Percentiles rank a stretch among this genome's conserved stretches.
Conservation (phyloP, 2,329 filamentous ascomycete species). For the Penicillium sp. region DNA sequence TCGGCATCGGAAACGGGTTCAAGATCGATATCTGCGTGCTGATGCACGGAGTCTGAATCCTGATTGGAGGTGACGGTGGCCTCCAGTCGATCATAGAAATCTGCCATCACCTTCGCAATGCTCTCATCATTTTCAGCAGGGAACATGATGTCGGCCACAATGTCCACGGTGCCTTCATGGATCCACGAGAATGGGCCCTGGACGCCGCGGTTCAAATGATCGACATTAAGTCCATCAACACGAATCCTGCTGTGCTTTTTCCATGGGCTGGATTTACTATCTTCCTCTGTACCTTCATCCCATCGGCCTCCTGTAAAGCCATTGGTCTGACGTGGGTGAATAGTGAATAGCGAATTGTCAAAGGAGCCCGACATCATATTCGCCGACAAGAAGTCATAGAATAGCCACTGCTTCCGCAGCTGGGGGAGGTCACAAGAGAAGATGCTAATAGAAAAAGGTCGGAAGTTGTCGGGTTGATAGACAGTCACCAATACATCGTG, state of each 20-base stretch:
- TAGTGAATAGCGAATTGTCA: slow-evolving; percentile 94
- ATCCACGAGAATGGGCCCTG: slow-evolving; percentile 98
- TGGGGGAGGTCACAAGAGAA: slow-evolving; percentile 93
- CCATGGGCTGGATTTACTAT: slow-evolving; percentile 72
- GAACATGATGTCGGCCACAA: slow-evolving; percentile 93
- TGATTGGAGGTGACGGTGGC: slow-evolving; percentile 82
- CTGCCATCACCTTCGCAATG: slow-evolving; percentile 90
- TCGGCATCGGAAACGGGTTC: slow-evolving; percentile 44
- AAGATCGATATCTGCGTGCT: slow-evolving; percentile 21
- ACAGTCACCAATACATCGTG: slow-evolving; percentile 90
- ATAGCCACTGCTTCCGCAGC: slow-evolving; percentile 91
- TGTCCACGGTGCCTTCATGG: slow-evolving; percentile 93
- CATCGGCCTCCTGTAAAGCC: slow-evolving; percentile 68
- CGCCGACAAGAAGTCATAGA: slow-evolving; percentile 94
- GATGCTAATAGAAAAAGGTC: slow-evolving; percentile 94
- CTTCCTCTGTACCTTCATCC: slow-evolving; percentile 55
- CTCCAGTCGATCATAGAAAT: slow-evolving; percentile 95
- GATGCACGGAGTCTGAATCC: slow-evolving; percentile 41
- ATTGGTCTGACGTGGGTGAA: slow-evolving; percentile 90
- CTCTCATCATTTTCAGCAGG: slow-evolving; percentile 84
- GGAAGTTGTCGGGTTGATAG: slow-evolving; percentile 84
- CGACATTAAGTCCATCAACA: slow-evolving; percentile 91
- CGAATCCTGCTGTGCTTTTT: slow-evolving; percentile 93
- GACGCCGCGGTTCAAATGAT: slow-evolving; percentile 91
- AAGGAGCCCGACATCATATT: slow-evolving; percentile 96